phyloP scores from a whole-genome alignment of 2,329 filamentous ascomycete genomes.

The Venturia nashicola region DNA sequence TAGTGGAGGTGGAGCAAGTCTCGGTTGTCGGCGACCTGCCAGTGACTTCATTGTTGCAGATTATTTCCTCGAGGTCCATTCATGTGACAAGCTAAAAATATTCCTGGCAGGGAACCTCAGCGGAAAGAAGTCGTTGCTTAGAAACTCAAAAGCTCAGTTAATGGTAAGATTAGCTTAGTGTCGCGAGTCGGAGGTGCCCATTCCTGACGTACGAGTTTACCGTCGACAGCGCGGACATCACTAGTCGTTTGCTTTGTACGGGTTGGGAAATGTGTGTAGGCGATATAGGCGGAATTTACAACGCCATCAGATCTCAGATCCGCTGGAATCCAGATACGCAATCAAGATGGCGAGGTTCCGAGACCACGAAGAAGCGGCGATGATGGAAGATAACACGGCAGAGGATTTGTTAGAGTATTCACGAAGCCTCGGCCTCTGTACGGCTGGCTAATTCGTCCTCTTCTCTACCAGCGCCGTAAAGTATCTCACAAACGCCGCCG shows the following conservation, averaged over 20 bases:
- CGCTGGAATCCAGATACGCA: neutral
- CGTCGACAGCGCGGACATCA: neutral
- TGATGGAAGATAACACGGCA: neutral
- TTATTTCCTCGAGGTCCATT: too few species aligned
- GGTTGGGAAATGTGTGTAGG: too few species aligned
- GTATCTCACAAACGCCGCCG: slow-evolving; percentile 84
- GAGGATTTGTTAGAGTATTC: neutral
- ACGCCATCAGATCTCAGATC: too few species aligned
- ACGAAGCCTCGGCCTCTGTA: neutral
- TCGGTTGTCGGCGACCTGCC: too few species aligned
- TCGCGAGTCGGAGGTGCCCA: neutral
- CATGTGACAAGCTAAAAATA: too few species aligned
- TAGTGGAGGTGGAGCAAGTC: neutral
- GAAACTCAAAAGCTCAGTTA: too few species aligned
- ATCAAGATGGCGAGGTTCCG: neutral
- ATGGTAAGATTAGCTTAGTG: too few species aligned
- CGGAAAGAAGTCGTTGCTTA: too few species aligned
- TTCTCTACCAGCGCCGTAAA: slow-evolving; percentile 58
- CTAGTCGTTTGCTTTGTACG: neutral
- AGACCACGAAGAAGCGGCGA: neutral
- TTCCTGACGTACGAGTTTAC: neutral
- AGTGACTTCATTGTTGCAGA: too few species aligned
- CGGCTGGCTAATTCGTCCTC: neutral
- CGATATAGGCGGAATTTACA: too few species aligned
- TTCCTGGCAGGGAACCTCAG: too few species aligned